Conservation (phyloP, 2,329 filamentous ascomycete genomes). For the Aspergillus costaricaensis region DNA sequence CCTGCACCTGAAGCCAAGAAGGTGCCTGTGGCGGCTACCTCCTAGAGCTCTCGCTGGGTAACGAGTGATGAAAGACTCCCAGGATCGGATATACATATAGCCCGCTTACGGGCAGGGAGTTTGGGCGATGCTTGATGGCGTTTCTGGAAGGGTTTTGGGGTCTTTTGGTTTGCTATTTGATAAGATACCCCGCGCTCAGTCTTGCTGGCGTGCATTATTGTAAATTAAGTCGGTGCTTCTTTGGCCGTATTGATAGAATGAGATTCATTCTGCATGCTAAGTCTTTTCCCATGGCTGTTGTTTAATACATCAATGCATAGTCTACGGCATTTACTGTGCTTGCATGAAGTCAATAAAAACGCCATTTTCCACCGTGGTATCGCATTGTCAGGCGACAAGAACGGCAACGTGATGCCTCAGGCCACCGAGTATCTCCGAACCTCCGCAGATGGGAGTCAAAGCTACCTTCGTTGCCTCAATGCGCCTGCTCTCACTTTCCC, state of each 20-base stretch:
- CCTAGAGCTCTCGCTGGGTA: not conserved
- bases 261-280: not conserved
- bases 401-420: conserved; percentile 26
- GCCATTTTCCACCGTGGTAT: no score
- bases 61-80: not conserved
- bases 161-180: conserved; percentile 24
- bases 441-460: conserved; percentile 5
- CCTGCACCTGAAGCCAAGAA: conserved; percentile 25
- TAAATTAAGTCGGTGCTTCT: not conserved
- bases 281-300: not conserved
- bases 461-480: conserved; percentile 4
- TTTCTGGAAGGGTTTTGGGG: not conserved
- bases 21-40: conserved; percentile 22
- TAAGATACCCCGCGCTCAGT: conserved; percentile 33
- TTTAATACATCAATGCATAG: not conserved
- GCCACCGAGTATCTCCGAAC: conserved; percentile 12
- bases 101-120: not conserved
- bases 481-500: conserved; percentile 5
- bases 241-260: not conserved
- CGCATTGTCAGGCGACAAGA: not conserved
- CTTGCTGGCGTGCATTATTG: conserved; percentile 1
- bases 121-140: conserved; percentile 12
- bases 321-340: not conserved
- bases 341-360: no score
- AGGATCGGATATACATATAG: not conserved